Conservation (phyloP, 306 rosid species). For the Quercus aquifolioides region DNA sequence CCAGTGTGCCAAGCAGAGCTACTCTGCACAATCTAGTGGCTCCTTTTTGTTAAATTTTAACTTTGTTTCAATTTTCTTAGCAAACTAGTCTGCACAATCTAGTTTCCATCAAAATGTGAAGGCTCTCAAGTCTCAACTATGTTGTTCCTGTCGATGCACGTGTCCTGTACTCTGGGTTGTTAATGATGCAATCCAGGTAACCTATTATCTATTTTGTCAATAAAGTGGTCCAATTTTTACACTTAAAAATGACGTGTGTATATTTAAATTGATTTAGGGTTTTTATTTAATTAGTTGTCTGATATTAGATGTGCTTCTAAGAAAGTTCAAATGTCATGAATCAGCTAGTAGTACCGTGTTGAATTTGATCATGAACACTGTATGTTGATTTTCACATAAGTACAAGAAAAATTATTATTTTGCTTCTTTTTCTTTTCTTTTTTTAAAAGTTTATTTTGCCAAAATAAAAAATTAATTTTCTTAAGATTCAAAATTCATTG, state of each 20-base stretch:
- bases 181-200: conserved; percentile 23
- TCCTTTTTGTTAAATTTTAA: conserved; percentile 45
- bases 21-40: conserved; percentile 53
- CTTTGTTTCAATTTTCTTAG: neutral
- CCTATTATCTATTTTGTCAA: neutral
- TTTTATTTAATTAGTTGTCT: neutral
- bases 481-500: neutral
- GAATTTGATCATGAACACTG: neutral
- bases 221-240: conserved; percentile 21
- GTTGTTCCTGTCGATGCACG: conserved; percentile 29
- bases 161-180: conserved; percentile 36
- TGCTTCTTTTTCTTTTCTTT: no score
- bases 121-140: conserved; percentile 27
- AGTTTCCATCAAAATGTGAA: conserved; percentile 4
- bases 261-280: neutral
- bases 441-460: no score
- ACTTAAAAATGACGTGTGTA: neutral
- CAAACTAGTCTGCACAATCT: neutral
- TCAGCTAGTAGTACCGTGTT: neutral
- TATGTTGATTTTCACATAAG: neutral
- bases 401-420: neutral
- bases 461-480: neutral
- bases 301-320: neutral
- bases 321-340: neutral
- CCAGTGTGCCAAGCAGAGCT: conserved; percentile 41